These are phyloP conservation scores for Syncephalastrum racemosum DNA, from an alignment of 371 early-diverging fungal genomes.

Conservation along the genomic window DNA sequence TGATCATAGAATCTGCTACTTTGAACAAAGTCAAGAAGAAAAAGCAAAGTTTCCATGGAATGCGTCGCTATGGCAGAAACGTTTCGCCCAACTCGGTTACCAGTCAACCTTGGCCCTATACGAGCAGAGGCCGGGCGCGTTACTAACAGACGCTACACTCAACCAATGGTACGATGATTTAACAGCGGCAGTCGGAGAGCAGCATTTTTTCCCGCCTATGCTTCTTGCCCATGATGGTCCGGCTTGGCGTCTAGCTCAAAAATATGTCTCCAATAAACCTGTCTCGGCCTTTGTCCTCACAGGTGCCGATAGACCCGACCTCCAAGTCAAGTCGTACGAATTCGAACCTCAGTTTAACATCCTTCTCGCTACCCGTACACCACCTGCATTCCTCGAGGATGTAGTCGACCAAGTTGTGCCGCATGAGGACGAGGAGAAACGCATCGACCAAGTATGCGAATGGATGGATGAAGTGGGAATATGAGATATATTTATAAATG, in stretches of 20 bases:
- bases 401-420: slow-evolving; percentile 21
- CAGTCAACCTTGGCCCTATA: slow-evolving; percentile 15
- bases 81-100: slow-evolving; percentile 33
- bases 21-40: not conserved
- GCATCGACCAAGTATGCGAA: slow-evolving; percentile 9
- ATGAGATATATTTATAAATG: slow-evolving; percentile 3
- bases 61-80: slow-evolving; percentile 23
- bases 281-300: slow-evolving; percentile 36
- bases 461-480: slow-evolving; percentile 32
- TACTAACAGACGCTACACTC: slow-evolving; percentile 6
- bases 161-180: slow-evolving; percentile 13
- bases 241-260: slow-evolving; percentile 35
- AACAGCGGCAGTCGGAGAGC: slow-evolving; percentile 16
- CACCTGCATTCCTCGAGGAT: slow-evolving; percentile 30
- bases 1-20: not conserved
- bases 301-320: slow-evolving; percentile 2
- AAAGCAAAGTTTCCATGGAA: slow-evolving; percentile 1
- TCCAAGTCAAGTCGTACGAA: slow-evolving; percentile 18
- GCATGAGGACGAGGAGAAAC: slow-evolving; percentile 2
- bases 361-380: slow-evolving; percentile 7
- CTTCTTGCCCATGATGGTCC: slow-evolving; percentile 30
- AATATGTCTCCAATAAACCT: slow-evolving; percentile 43
- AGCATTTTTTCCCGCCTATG: slow-evolving; percentile 42
- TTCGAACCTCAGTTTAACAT: slow-evolving; percentile 47
- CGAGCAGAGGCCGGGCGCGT: not conserved